A percentile compares a stretch with the other conserved stretches of the same genome.
Evolutionary conservation across 306 rosid species (phyloP).

Genomic region (Quercus variabilis): DNA sequence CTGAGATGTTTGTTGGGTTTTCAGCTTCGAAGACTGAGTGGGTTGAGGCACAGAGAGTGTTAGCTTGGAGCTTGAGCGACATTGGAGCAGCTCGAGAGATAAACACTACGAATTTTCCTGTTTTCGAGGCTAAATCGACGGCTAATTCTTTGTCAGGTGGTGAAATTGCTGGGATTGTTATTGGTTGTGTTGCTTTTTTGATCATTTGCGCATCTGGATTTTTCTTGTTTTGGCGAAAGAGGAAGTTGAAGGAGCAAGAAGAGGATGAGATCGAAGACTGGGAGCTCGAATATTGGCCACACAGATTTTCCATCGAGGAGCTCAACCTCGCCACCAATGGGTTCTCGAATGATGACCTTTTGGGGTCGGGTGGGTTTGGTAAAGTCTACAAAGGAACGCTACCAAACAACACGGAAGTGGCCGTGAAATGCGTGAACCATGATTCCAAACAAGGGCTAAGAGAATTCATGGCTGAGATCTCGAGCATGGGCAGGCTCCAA

Average conservation of each 20-base stretch:
- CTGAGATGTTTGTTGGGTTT: constrained; percentile 81
- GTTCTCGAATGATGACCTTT: constrained; percentile 41
- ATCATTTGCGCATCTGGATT: constrained; percentile 15
- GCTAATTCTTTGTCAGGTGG: constrained; percentile 43
- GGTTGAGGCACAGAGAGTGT: constrained; percentile 70
- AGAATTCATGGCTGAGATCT: constrained; percentile 95
- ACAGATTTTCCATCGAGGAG: constrained; percentile 74
- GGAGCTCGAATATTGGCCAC: constrained; percentile 92
- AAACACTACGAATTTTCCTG: constrained; percentile 55
- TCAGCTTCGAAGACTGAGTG: constrained; percentile 76
- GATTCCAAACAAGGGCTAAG: constrained; percentile 88
- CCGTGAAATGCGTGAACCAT: constrained; percentile 86
- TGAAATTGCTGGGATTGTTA: constrained; percentile 51
- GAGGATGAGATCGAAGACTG: constrained; percentile 86
- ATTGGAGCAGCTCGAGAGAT: constrained; percentile 55
- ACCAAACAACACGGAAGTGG: constrained; percentile 50
- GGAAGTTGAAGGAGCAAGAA: constrained; percentile 28
- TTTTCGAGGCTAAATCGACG: constrained; percentile 31
- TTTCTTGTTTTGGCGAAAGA: constrained; percentile 50
- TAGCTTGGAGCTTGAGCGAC: constrained; percentile 92
- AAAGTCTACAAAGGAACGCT: constrained; percentile 66
- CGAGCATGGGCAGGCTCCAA: constrained; percentile 87
- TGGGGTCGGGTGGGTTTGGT: constrained; percentile 89
- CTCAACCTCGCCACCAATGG: constrained; percentile 50
- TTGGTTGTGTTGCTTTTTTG: constrained; percentile 40